Evolutionary conservation across 257 asterid genomes (phyloP).

Genomic region (Solanum medicagineum): DNA sequence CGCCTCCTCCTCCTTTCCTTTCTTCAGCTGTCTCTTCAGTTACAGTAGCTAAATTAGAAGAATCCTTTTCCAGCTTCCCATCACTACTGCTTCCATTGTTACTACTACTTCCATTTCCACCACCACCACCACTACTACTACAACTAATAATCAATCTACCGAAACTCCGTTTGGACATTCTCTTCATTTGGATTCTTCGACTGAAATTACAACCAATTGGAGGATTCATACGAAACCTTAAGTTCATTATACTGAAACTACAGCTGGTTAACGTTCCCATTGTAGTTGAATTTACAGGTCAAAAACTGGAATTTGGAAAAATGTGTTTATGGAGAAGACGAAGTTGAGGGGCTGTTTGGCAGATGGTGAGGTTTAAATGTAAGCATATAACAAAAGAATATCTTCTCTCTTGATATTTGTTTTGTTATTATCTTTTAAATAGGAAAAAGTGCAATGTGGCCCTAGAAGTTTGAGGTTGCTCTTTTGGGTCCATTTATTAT

Average conservation of each 20-base stretch:
- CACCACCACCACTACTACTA: constrained; percentile 3
- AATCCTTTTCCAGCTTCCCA: constrained; percentile 38
- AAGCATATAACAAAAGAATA: background rate
- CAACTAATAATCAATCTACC: constrained; percentile 36
- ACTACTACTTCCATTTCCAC: constrained; percentile 8
- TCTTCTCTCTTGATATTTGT: background rate
- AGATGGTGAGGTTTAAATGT: background rate
- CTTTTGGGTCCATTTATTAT: background rate
- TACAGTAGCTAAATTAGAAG: constrained; percentile 41
- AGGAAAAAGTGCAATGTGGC: background rate
- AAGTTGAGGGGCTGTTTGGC: background rate
- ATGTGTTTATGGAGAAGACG: background rate
- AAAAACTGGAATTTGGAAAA: background rate
- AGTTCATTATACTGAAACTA: constrained; percentile 15
- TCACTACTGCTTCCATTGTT: constrained; percentile 9
- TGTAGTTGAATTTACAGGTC: background rate
- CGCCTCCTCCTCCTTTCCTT: constrained; percentile 11
- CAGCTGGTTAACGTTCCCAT: constrained; percentile 57
- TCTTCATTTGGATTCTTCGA: constrained; percentile 16
- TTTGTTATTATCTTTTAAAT: background rate
- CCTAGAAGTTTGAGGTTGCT: background rate
- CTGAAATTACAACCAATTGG: constrained; percentile 11
- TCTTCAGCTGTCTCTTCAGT: constrained; percentile 24
- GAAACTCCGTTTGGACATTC: constrained; percentile 13
- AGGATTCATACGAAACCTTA: constrained; percentile 17